Percentiles rank a stretch among this genome's conserved stretches.
phyloP scores from a whole-genome alignment of 2,329 filamentous ascomycete species.

The Monilinia fructicola region DNA sequence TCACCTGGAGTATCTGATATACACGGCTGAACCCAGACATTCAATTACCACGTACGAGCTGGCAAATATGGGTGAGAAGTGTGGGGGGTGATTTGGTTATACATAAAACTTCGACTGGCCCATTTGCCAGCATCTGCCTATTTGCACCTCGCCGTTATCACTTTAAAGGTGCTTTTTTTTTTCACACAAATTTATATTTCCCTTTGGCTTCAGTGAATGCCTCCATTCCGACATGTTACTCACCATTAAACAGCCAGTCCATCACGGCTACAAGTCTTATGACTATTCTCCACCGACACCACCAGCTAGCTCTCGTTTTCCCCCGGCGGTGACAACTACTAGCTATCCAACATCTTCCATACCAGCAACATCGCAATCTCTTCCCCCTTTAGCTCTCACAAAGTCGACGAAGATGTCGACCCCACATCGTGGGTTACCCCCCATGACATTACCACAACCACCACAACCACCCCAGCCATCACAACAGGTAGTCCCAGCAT shows the following conservation, averaged over 20 bases:
- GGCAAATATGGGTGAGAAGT: conserved; percentile 33
- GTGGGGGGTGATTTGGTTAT: conserved; percentile 35
- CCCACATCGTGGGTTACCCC: conserved; percentile 68
- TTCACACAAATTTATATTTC: conserved; percentile 35
- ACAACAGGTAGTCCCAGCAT: conserved; percentile 32
- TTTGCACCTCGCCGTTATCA: conserved; percentile 29
- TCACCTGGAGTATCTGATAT: conserved; percentile 31
- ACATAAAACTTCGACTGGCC: conserved; percentile 36
- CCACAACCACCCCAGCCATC: conserved; percentile 43
- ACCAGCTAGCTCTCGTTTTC: conserved; percentile 46
- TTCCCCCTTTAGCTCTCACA: conserved; percentile 38
- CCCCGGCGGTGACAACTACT: conserved; percentile 42
- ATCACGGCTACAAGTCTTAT: conserved; percentile 50
- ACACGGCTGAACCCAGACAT: conserved; percentile 23
- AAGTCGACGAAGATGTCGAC: conserved; percentile 62
- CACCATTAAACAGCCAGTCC: conserved; percentile 50
- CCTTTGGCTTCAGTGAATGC: conserved; percentile 37
- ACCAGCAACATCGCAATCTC: conserved; percentile 36
- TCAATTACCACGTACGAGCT: conserved; percentile 35
- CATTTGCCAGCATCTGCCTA: conserved; percentile 32
- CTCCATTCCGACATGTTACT: conserved; percentile 48
- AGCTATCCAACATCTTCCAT: conserved; percentile 39
- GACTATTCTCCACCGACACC: conserved; percentile 47
- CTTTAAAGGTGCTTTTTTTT: conserved; percentile 36
- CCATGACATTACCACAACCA: conserved; percentile 58